Conservation (phyloP, 768 basidiomycete species). For the Suillus plorans region DNA sequence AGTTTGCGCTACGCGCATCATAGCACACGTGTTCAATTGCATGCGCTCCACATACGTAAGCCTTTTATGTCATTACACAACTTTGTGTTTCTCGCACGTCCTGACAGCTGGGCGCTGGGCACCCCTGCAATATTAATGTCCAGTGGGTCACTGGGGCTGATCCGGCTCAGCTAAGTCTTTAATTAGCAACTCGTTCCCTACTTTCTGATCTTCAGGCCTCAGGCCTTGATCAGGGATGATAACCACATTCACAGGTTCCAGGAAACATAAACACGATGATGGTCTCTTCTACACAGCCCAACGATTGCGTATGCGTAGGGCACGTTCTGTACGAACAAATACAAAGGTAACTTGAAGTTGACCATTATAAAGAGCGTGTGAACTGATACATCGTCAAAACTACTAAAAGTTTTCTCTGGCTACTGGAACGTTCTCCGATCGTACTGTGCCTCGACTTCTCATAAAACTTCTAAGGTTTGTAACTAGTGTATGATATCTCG, state of each 20-base stretch:
- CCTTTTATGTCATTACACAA: no score
- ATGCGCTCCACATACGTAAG: no score
- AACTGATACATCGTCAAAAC: neutral
- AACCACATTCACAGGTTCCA: neutral
- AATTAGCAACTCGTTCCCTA: neutral
- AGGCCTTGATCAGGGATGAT: neutral
- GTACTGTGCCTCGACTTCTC: neutral
- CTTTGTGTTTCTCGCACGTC: no score
- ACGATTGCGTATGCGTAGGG: neutral
- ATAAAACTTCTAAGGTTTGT: neutral
- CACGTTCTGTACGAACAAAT: neutral
- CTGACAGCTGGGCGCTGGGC: no score
- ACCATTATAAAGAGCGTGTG: neutral
- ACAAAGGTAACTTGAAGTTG: neutral
- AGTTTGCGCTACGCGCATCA: neutral
- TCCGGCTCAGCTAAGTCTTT: no score
- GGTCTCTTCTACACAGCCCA: neutral
- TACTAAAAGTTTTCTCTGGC: neutral
- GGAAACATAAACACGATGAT: neutral
- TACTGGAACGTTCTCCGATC: neutral
- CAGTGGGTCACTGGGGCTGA: no score
- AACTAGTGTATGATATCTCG: neutral
- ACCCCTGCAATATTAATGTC: no score
- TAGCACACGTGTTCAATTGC: no score
- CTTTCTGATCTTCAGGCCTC: neutral